A percentile compares a stretch with the other conserved stretches of the same genome.
Evolutionary conservation across 1,284 basidiomycete species (phyloP).

Genomic region (Puccinia hordei): DNA sequence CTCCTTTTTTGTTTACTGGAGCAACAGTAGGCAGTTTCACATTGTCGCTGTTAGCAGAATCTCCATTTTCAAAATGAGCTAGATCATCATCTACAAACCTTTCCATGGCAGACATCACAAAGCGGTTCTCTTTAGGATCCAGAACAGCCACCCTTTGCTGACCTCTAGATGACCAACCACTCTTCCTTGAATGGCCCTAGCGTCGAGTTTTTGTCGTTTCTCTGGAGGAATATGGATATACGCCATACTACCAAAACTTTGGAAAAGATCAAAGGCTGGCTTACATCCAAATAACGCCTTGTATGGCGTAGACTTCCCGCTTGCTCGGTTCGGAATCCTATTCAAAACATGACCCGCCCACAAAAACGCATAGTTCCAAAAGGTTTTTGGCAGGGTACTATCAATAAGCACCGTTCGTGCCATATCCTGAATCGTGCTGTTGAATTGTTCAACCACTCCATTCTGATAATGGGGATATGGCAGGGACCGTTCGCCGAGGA

Average conservation of each 20-base stretch:
- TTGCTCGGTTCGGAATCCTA: conserved; percentile 6
- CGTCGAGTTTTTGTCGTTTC: background rate
- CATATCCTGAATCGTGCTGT: background rate
- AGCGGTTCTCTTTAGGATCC: background rate
- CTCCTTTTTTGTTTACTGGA: no score
- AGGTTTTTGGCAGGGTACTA: background rate
- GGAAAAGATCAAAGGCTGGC: background rate
- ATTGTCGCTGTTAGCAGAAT: background rate
- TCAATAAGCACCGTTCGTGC: background rate
- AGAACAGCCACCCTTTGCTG: conserved; percentile 33
- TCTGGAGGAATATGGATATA: conserved; percentile 27
- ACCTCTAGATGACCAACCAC: background rate
- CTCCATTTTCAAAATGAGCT: background rate
- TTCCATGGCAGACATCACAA: background rate
- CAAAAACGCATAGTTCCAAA: conserved; percentile 16
- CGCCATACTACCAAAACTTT: background rate
- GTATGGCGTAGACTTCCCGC: background rate
- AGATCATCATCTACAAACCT: background rate
- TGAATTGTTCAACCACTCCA: conserved; percentile 5
- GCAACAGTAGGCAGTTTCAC: no score
- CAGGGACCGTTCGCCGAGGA: background rate
- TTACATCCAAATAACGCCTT: conserved; percentile 4
- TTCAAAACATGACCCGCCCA: conserved; percentile 24
- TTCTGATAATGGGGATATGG: conserved; percentile 38
- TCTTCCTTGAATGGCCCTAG: background rate